phyloP scores from a whole-genome alignment of 2,329 filamentous ascomycete genomes.

The Neodidymelliopsis sp. region DNA sequence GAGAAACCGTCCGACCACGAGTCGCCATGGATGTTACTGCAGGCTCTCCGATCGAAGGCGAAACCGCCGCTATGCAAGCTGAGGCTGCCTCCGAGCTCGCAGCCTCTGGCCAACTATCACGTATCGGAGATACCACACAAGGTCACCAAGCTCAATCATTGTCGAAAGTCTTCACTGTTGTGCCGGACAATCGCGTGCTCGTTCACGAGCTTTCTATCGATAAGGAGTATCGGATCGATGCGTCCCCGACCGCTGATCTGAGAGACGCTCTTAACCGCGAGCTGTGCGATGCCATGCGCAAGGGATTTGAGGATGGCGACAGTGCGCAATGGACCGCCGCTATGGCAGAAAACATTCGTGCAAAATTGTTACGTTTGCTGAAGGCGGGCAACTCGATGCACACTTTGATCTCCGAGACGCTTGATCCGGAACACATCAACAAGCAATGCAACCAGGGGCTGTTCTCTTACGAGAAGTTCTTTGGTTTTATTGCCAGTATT shows the following conservation, averaged over 20 bases:
- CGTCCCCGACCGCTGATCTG: slow-evolving; percentile 61
- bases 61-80: slow-evolving; percentile 47
- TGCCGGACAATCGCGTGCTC: slow-evolving; percentile 77
- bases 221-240: slow-evolving; percentile 76
- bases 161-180: slow-evolving; percentile 63
- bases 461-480: slow-evolving; percentile 84
- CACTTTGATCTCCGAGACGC: slow-evolving; percentile 74
- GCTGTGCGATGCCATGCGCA: slow-evolving; percentile 67
- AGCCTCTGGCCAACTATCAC: slow-evolving; percentile 26
- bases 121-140: slow-evolving; percentile 24
- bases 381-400: slow-evolving; percentile 76
- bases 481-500: slow-evolving; percentile 75
- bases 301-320: slow-evolving; percentile 68
- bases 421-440: slow-evolving; percentile 75
- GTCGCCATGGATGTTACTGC: slow-evolving; percentile 59
- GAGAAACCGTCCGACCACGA: slow-evolving; percentile 72
- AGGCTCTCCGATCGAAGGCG: slow-evolving; percentile 35
- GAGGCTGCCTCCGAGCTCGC: slow-evolving; percentile 43
- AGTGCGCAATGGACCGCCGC: slow-evolving; percentile 73
- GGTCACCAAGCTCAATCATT: slow-evolving; percentile 54
- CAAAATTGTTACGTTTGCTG: slow-evolving; percentile 75
- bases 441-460: slow-evolving; percentile 73
- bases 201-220: slow-evolving; percentile 84
- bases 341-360: slow-evolving; percentile 74
- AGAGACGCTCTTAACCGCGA: slow-evolving; percentile 67